These are phyloP conservation scores for Orbilia quercus DNA, from an alignment of 2,329 filamentous ascomycete genomes.

Conservation along the genomic window DNA sequence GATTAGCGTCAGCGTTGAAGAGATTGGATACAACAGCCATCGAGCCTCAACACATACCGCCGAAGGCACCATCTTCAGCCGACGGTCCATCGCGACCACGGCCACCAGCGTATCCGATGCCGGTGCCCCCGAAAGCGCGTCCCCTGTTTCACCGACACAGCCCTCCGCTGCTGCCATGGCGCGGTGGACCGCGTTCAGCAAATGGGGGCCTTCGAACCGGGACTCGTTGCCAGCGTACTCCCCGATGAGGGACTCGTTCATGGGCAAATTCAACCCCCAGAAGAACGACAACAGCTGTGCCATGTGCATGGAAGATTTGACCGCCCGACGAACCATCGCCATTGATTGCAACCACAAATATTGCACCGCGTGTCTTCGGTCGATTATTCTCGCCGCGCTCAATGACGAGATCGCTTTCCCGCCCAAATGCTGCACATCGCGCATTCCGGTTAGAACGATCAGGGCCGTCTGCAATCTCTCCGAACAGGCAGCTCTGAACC, in stretches of 20 bases:
- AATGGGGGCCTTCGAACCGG: conserved; percentile 47
- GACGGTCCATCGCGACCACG: conserved; percentile 46
- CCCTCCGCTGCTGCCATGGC: conserved; percentile 48
- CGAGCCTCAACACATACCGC: conserved; percentile 53
- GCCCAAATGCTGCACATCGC: conserved; percentile 52
- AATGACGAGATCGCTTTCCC: conserved; percentile 54
- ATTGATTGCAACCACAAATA: conserved; percentile 50
- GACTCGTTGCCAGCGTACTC: conserved; percentile 52
- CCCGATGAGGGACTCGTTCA: conserved; percentile 53
- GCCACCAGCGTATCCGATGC: conserved; percentile 54
- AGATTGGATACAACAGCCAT: conserved; percentile 53
- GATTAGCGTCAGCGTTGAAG: conserved; percentile 39
- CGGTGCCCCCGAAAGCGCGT: conserved; percentile 40
- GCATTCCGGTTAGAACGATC: conserved; percentile 41
- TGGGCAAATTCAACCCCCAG: conserved; percentile 15
- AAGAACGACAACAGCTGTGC: conserved; percentile 46
- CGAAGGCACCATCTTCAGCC: conserved; percentile 52
- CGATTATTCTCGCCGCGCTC: conserved; percentile 41
- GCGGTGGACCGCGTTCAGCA: conserved; percentile 50
- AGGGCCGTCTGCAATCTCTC: conserved; percentile 42
- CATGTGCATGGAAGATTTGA: conserved; percentile 53
- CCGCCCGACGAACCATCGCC: conserved; percentile 33
- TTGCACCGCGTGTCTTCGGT: conserved; percentile 48
- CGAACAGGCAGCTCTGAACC: conserved; percentile 44
- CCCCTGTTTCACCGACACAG: conserved; percentile 50